Evolutionary conservation across 352 stramenopile genomes (phyloP), one percentile per base, ranked within the genome.

Genomic region (Phytopythium litorale): DNA sequence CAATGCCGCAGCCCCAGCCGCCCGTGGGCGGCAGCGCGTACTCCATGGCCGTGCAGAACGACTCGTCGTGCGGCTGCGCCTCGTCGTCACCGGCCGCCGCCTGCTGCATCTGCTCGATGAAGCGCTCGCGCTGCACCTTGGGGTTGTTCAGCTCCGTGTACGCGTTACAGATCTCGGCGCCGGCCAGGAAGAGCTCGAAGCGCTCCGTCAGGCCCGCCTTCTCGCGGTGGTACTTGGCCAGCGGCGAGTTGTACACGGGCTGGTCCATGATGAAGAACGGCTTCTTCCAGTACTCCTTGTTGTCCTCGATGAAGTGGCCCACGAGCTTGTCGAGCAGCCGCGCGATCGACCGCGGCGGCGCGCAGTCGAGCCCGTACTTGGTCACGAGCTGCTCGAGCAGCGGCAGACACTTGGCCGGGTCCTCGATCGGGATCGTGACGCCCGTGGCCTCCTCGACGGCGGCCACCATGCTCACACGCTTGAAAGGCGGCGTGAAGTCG

Each of bases 61-160:
- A 86, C 73, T 99, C 96, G 73, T 99, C 97, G 23, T 99, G 86
- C 63, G 85, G 83, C 71, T 94, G 88, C 19, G 89, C 87, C 65
- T 96, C 85, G 59, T 93, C 83, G 25, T 96, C 87, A 40, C 87
- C 87, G 30, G 76, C 76, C 3, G 80, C 84, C n/a, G 81, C 80
- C 70, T 94, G 84, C 63, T 83, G 70, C 73, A 86, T 88, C 70
- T 94, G 86, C 64, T 87, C 80, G 40, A 87, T 88, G 68, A 94
- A 96, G 38, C 84, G 84, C 64, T 92, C 75, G 57, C 85, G 80
- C 72, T 94, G 86, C 16, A 91, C 81, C 68, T 97, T 89, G 18
- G 97, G 97, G 80, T 99, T 97, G 65, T 98, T 99, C 43, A 99
- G 87, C 78, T 99, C 98, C 69, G 94, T 98, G 83, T 99, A 99